Evolutionary conservation across 1,139 yeast species (phyloP).

Genomic region (Pneumocystis canis): DNA sequence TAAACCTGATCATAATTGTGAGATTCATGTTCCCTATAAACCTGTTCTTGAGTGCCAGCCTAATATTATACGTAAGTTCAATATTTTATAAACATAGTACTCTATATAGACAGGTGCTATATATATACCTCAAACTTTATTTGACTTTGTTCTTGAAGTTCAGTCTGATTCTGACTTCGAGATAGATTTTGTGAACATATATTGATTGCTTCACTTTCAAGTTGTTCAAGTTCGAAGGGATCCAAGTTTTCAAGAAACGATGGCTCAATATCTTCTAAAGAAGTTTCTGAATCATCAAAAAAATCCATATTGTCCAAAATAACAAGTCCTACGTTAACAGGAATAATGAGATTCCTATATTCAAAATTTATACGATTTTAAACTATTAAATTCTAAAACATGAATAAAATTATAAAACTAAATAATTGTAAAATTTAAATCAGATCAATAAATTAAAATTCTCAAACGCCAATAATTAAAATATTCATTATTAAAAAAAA

Average conservation of each 20-base stretch:
- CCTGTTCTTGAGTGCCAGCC: not conserved
- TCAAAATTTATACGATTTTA: too few relatives aligned
- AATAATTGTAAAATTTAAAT: too few relatives aligned
- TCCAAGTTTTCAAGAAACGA: not conserved
- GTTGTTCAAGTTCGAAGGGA: not conserved
- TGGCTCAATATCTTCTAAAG: not conserved
- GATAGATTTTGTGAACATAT: not conserved
- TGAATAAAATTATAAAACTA: too few relatives aligned
- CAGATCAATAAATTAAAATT: too few relatives aligned
- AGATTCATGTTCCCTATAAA: not conserved
- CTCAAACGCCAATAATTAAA: too few relatives aligned
- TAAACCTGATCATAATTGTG: not conserved
- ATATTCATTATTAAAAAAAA: too few relatives aligned
- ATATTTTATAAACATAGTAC: too few relatives aligned
- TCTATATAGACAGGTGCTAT: not conserved
- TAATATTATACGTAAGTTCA: not conserved
- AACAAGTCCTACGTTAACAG: not conserved
- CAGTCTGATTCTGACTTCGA: not conserved
- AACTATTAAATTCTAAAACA: too few relatives aligned
- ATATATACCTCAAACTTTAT: not conserved
- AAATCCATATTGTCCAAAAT: not conserved
- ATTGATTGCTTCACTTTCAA: not conserved
- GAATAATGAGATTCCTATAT: not conserved
- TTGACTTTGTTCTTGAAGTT: not conserved
- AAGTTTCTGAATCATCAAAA: not conserved